Evolutionary conservation across 1,284 basidiomycete species (phyloP).

Genomic region (Ustilago loliicola): DNA sequence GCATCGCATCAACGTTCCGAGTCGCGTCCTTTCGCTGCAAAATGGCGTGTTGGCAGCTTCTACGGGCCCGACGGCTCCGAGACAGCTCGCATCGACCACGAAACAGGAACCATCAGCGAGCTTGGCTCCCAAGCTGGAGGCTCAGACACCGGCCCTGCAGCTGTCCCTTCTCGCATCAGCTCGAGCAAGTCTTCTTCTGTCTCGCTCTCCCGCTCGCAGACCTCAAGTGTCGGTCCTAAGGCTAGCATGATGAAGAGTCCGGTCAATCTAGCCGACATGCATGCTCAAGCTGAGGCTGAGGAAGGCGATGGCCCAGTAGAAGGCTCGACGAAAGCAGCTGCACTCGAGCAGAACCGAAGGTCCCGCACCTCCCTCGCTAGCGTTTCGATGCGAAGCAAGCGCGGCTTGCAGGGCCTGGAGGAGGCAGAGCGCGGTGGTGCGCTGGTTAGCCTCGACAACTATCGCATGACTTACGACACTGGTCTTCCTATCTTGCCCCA

Average conservation of each 20-base stretch:
- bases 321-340: conserved; percentile 38
- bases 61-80: conserved; percentile 57
- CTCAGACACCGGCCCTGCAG: conserved; percentile 11
- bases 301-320: conserved; percentile 7
- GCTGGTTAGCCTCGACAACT: conserved; percentile 58
- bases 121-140: not conserved
- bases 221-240: conserved; percentile 31
- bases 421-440: conserved; percentile 57
- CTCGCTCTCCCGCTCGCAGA: conserved; percentile 33
- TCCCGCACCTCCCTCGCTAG: conserved; percentile 42
- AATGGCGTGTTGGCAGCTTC: conserved; percentile 58
- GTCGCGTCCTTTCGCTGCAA: not conserved
- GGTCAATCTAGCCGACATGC: not conserved
- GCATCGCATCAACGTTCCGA: not conserved
- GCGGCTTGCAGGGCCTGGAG: conserved; percentile 52
- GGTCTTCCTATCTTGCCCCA: conserved; percentile 55
- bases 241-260: conserved; percentile 49
- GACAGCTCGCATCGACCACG: conserved; percentile 44
- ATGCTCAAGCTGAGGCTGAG: not conserved
- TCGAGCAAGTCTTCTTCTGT: conserved; percentile 12
- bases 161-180: not conserved
- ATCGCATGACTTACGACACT: conserved; percentile 47
- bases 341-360: conserved; percentile 33
- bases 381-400: conserved; percentile 56
- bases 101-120: conserved; percentile 33